Base-by-base conservation (phyloP, 2,329 filamentous ascomycete genomes). In the Bipolaris cookei region DNA sequence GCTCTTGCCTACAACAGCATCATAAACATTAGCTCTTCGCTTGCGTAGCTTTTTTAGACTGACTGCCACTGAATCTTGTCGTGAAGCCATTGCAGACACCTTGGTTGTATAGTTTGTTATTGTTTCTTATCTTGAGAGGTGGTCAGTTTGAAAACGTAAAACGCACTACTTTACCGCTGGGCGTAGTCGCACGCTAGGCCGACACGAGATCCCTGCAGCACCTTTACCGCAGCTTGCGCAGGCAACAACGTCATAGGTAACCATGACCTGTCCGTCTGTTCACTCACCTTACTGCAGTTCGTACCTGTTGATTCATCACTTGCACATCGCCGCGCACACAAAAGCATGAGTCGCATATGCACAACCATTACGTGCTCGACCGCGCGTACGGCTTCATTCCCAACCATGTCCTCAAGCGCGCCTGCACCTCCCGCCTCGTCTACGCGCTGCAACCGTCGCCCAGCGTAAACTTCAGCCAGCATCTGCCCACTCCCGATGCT, bases 401-500 rank as follows among this genome's bases (percentile, higher is more conserved):
- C 63, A 85, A 87, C 46, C 83, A 85, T 66, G 81, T 82, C 44
- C 86, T 96, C 65, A 84, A 88, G 66, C 82, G 85, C 63, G 83
- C 86, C 16, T 84, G 90, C 68, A 87, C 86, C 20, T 84, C 86
- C 13, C 83, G 84, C 32, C 84, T 92, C 57, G 78, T 93, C 43
- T 85, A 84, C 62, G 85, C 86, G n/a, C 86, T 96, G 60, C 86
- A 88, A 47, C 83, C 87, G 3, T 86, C 87, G 20, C 3, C 54
- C 14, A 82, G 85, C 48, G 82, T 92, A 58, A 86, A 86, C 55
- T 95, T 96, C 76, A 84, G 90, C 69, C 88, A 89, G 66, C 82
- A 82, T 51, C 81, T 82, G 58, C 77, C 77, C 20, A 77, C 69
- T 32, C 38, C 61, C 18, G 59, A 70, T 46, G 77, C 75, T 25